Base-by-base conservation (phyloP, 2,329 filamentous ascomycete genomes). In the Chaetomium olivaceum region DNA sequence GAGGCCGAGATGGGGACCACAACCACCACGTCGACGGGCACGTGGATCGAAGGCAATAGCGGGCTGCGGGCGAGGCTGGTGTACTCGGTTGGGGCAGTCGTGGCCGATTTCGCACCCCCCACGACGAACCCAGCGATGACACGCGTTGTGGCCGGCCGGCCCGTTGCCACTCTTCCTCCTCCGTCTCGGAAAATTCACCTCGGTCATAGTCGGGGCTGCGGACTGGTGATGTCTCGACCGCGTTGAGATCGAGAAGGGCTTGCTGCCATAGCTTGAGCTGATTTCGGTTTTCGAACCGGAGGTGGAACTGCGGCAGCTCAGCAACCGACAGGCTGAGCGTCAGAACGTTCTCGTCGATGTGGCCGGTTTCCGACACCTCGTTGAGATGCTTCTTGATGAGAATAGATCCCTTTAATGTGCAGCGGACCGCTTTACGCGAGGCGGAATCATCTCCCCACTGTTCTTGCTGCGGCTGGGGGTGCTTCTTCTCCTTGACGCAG, bases 311-410 rank as follows among this genome's bases (percentile, higher is more conserved):
- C 0, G 95, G 95, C 19, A 99, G 84, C 77, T 99, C 95, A 48
- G 87, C 86, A 33, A 99, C 95, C 0, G 94, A 97, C 16, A 99
- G 85, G 73, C 90, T 96, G 46, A 99, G 83, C 0, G 95, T 96
- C 61, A 99, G 82, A 65, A 97, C 84, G 59, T 92, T 89, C 70
- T 96, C 91, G 71, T 97, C 93, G 77, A 81, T 82, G 65, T 76
- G 81, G 61, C 86, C 86, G 7, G 85, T 87, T 76, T 97, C 93
- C 21, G 81, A 80, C 27, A 98, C 92, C 71, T 95, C 91, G 74
- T 95, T 96, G 52, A 99, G 83, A 76, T 99, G 95, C 81, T 96
- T 97, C 81, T 96, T 97, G 78, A 99, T 98, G 68, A 99, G 82
- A 71, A 99, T 99, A 0, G 95, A 98, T 21, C 95, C 95, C 79